These are phyloP conservation scores for Linum lewisii DNA, from an alignment of 345 rosid genomes.

Conservation along the genomic window DNA sequence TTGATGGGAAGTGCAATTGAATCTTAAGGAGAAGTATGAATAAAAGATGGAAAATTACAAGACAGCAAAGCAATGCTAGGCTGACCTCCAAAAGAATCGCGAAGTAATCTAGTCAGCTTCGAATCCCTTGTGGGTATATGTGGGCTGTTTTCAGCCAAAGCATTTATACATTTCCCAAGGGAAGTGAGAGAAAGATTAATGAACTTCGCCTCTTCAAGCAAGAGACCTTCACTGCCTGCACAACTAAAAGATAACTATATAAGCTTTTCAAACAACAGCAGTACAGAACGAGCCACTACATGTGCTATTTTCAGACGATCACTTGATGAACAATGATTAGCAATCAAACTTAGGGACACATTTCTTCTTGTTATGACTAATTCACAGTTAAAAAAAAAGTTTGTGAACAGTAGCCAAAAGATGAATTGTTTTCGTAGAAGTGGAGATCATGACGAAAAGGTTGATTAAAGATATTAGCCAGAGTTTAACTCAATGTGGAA, in stretches of 20 bases:
- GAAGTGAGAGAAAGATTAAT: slow-evolving; percentile 89
- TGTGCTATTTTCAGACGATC: too few species aligned
- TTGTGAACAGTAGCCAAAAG: too few species aligned
- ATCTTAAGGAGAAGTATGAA: slow-evolving; percentile 1
- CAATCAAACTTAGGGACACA: too few species aligned
- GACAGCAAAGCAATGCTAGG: not conserved
- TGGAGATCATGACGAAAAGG: too few species aligned
- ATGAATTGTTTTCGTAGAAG: too few species aligned
- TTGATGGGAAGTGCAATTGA: slow-evolving; percentile 13
- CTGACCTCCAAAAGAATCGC: slow-evolving; percentile 92
- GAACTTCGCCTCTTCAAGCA: slow-evolving; percentile 92
- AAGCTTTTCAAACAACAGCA: not conserved
- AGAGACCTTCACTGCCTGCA: slow-evolving; percentile 76
- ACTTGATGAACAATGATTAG: too few species aligned
- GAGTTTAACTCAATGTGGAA: too few species aligned
- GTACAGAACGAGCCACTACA: too few species aligned
- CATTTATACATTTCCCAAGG: slow-evolving; percentile 93
- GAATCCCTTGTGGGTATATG: slow-evolving; percentile 97
- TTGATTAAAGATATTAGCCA: too few species aligned
- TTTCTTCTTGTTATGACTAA: too few species aligned
- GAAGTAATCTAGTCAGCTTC: slow-evolving; percentile 85
- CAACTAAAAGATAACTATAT: slow-evolving; percentile 13
- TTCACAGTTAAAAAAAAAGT: too few species aligned
- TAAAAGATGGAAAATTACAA: not conserved
- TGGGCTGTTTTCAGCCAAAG: slow-evolving; percentile 83